A percentile compares a stretch with the other conserved stretches of the same genome.
Evolutionary conservation across 495 filamentous ascomycete genomes (phyloP).

Genomic region (Pseudotulostoma volvatum): DNA sequence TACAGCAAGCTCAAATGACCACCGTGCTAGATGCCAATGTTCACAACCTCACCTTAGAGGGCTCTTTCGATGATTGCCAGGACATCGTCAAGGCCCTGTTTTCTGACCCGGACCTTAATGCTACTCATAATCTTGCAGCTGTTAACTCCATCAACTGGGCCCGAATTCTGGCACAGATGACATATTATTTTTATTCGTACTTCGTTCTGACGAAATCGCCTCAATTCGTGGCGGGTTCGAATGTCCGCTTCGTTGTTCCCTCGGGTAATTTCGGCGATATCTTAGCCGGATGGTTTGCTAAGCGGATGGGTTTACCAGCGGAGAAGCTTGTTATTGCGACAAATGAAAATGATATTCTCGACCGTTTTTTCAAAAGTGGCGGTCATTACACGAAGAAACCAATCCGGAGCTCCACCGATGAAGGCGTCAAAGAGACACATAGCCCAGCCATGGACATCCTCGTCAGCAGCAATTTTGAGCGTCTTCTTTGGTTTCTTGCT

Average conservation of each 20-base stretch:
- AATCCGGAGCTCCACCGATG: conserved; percentile 32
- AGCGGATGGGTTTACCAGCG: conserved; percentile 73
- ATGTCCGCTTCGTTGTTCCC: conserved; percentile 66
- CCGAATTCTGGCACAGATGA: conserved; percentile 82
- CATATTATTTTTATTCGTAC: conserved; percentile 86
- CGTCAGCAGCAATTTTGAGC: conserved; percentile 88
- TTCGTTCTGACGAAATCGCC: conserved; percentile 49
- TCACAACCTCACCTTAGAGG: conserved; percentile 70
- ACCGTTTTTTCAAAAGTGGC: conserved; percentile 71
- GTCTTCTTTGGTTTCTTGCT: conserved; percentile 84
- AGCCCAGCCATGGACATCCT: conserved; percentile 95
- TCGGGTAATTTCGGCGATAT: conserved; percentile 97
- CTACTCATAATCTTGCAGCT: conserved; percentile 58
- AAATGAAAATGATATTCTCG: conserved; percentile 77
- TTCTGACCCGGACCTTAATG: conserved; percentile 58
- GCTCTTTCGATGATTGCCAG: conserved; percentile 93
- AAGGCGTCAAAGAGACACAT: conserved; percentile 70
- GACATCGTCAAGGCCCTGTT: conserved; percentile 92
- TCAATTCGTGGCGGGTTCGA: conserved; percentile 29
- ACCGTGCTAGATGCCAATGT: conserved; percentile 73
- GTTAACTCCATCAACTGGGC: conserved; percentile 88
- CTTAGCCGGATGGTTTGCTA: conserved; percentile 81
- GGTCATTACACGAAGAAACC: conserved; percentile 68
- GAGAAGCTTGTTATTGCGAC: conserved; percentile 77
- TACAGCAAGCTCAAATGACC: conserved; percentile 94